Conservation (phyloP, 179 eudicot species). For the Beta corolliflora region DNA sequence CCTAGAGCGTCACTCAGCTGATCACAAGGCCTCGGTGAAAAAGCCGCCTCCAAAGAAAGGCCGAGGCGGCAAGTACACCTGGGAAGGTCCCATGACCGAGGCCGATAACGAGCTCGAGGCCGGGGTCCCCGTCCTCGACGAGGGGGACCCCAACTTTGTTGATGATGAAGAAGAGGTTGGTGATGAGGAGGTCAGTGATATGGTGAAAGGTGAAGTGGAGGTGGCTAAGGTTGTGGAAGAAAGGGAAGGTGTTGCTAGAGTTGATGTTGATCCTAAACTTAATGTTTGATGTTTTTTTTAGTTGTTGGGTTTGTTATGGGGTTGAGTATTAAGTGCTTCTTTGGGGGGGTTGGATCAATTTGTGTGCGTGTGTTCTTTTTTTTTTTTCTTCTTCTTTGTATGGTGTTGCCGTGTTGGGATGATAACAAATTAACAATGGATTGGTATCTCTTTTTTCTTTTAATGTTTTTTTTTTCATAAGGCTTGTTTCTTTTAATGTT, state of each 20-base stretch:
- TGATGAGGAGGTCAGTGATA: constrained; percentile 22
- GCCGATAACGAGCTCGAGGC: constrained; percentile 50
- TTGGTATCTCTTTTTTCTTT: too few relatives aligned
- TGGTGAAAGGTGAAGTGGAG: constrained; percentile 54
- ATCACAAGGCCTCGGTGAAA: constrained; percentile 41
- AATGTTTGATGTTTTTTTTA: not conserved
- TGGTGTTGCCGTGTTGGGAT: too few relatives aligned
- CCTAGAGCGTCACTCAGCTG: constrained; percentile 72
- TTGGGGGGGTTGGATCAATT: too few relatives aligned
- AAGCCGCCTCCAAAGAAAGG: constrained; percentile 71
- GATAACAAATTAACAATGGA: too few relatives aligned
- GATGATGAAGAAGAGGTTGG: constrained; percentile 39
- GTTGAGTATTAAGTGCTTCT: too few relatives aligned
- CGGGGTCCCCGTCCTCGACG: constrained; percentile 47
- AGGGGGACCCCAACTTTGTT: constrained; percentile 73
- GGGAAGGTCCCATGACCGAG: constrained; percentile 73
- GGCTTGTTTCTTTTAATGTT: too few relatives aligned
- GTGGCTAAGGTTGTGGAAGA: constrained; percentile 51
- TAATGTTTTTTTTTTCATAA: too few relatives aligned
- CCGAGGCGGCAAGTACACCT: constrained; percentile 87
- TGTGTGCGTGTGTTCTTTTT: too few relatives aligned
- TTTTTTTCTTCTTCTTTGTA: too few relatives aligned
- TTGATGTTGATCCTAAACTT: constrained; percentile 49
- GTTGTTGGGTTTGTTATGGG: not conserved
- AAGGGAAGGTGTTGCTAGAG: constrained; percentile 57